Evolutionary conservation across 108 stramenopile species (phyloP).

Genomic region (Conticribra weissflogii): DNA sequence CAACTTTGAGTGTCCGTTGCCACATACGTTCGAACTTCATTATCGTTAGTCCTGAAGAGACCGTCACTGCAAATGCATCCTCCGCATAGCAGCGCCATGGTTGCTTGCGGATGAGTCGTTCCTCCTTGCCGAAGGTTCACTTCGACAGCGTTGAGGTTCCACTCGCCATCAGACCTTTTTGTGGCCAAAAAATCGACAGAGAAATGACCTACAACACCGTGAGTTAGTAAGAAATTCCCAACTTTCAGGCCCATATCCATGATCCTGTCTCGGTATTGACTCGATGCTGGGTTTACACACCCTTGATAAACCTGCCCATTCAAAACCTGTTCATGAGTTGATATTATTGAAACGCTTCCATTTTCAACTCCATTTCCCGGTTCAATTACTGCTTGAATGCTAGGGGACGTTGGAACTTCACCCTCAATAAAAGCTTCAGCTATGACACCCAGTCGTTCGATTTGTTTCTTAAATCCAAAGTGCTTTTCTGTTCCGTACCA

Average conservation of each 20-base stretch:
- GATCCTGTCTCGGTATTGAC: conserved; percentile 16
- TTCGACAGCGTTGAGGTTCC: conserved; percentile 35
- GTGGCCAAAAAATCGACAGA: conserved; percentile 37
- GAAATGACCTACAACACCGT: conserved; percentile 37
- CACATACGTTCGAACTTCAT: conserved; percentile 25
- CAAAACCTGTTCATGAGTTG: conserved; percentile 43
- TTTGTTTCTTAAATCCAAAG: conserved; percentile 33
- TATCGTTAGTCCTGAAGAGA: conserved; percentile 37
- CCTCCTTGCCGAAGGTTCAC: conserved; percentile 43
- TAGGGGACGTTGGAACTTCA: conserved; percentile 36
- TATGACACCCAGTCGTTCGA: conserved; percentile 33
- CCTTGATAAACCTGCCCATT: conserved; percentile 35
- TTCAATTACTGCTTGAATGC: conserved; percentile 39
- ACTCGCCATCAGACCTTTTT: conserved; percentile 19
- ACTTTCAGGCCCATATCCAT: conserved; percentile 24
- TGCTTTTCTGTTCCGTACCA: conserved; percentile 17
- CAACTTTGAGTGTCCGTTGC: conserved; percentile 29
- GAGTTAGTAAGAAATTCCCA: conserved; percentile 26
- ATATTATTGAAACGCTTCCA: conserved; percentile 20
- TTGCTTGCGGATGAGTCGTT: conserved; percentile 38
- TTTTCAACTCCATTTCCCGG: background rate
- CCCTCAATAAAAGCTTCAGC: conserved; percentile 45
- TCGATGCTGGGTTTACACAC: conserved; percentile 27
- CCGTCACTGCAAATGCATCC: conserved; percentile 37
- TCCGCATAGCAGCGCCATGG: conserved; percentile 37